Evolutionary conservation across 108 stramenopile species (phyloP), one percentile per base, ranked within the genome.

Genomic region (Fistulifera pelliculosa): DNA sequence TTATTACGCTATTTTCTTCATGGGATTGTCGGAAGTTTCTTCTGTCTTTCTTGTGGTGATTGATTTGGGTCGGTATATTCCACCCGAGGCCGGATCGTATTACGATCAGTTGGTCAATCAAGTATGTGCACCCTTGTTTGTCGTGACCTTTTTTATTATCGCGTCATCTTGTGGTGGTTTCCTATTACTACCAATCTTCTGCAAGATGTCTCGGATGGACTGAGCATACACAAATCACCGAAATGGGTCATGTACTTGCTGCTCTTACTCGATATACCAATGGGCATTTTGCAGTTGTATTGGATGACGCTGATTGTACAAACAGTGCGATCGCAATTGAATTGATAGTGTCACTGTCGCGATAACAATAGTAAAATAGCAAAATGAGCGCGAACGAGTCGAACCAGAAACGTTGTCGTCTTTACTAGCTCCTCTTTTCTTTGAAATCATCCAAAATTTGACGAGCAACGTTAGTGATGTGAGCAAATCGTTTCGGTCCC

Each of bases 401-500:
- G n/a, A n/a, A n/a, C n/a, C n/a, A n/a, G n/a, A n/a, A n/a, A n/a
- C n/a, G n/a, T n/a, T n/a, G n/a, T n/a, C n/a, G n/a, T n/a, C n/a
- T 41, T 41, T 41, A 41, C 39, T 38, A 41, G 19, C 48, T 38
- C 6, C 10, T 6, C 6, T 23, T 24, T 16, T 52, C 21, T 21
- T 51, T 51, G 31, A 2, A 60, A 3, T 42, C 25, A 14, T 44
- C 82, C 58, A 89, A 51, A 0, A 65, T 63, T 23, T 85, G 70
- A 41, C 85, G 71, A 13, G 80, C 83, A 17, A 69, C 65, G 27
- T 74, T 82, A 10, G 73, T 76, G 73, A 97, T 93, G 49, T 84
- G 77, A 43, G 79, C 79, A 67, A 97, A 97, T 14, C 96, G 66
- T 41, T 69, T 68, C 16, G 96, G 82, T 19, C 96, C 96, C 54